Evolutionary conservation across 2,329 filamentous ascomycete species (phyloP), one percentile per base, ranked within the genome.

Genomic region (Raffaelea deltoideospora): DNA sequence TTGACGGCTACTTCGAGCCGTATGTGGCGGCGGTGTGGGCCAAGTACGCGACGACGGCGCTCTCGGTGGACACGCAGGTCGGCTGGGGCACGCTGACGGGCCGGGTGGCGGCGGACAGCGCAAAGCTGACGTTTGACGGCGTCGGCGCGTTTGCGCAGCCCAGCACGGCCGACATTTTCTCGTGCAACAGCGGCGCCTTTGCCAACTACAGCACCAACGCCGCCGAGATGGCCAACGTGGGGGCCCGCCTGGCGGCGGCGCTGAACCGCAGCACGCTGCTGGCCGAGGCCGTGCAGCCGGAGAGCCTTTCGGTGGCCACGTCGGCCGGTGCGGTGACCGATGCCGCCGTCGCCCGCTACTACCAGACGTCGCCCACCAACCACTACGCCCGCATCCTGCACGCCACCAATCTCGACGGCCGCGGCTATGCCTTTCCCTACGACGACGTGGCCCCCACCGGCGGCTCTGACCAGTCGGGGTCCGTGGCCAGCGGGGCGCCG

Each of bases 231-330:
- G 68, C 71, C 41, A 75, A 76, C 42, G 69, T 87, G 38, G 76
- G 76, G 9, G 79, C 84, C 0, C 67, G 83, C n/a, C 58, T 90
- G 13, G 70, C 78, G 0, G 82, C 83, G 1, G 80, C 78, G 1
- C 72, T 88, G 48, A 85, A 87, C 56, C 68, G 83, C 18, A 76
- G 70, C 24, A 87, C 79, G 10, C 56, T 90, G 41, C 55, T 81
- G 34, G 50, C 55, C 17, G 58, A 68, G 46, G 37, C 52, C n/a
- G 47, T 49, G 44, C 73, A 69, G 56, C 74, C 70, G 13, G 60
- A 68, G 37, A 59, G 61, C 35, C n/a, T n/a, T n/a, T n/a, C n/a
- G n/a, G n/a, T n/a, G n/a, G n/a, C n/a, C n/a, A n/a, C n/a, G n/a
- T n/a, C n/a, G n/a, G n/a, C n/a, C n/a, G n/a, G n/a, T n/a, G n/a